Conservation (phyloP, 192 early-diverging fungal genomes). For the Borealophlyctis nickersoniae region DNA sequence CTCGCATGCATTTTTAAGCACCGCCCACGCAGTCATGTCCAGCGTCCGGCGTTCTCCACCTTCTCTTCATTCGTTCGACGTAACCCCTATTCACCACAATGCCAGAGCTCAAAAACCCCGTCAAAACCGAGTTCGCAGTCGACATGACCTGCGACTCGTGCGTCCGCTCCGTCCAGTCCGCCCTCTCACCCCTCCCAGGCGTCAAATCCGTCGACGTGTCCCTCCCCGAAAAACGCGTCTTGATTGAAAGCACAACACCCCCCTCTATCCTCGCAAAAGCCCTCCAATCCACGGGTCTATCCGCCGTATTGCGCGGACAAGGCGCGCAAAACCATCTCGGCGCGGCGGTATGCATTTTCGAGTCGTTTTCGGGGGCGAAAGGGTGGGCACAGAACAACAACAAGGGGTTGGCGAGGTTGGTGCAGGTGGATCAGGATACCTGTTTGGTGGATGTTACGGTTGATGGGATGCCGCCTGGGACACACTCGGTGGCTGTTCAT, state of each 20-base stretch:
- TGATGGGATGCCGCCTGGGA: conserved; percentile 29
- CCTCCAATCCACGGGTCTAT: conserved; percentile 70
- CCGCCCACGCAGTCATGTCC: too few species aligned
- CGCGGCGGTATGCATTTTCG: conserved; percentile 90
- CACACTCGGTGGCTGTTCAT: conserved; percentile 60
- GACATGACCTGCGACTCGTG: conserved; percentile 84
- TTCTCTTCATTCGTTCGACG: too few species aligned
- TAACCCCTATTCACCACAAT: too few species aligned
- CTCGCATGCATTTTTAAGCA: too few species aligned
- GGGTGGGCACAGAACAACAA: conserved; percentile 44
- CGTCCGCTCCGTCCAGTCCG: conserved; percentile 61
- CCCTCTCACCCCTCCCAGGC: conserved; percentile 46
- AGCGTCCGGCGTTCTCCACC: too few species aligned
- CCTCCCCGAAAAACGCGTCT: conserved; percentile 67
- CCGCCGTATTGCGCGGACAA: conserved; percentile 75
- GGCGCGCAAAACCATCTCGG: conserved; percentile 58
- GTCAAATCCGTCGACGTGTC: conserved; percentile 64
- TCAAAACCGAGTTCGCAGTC: conserved; percentile 69
- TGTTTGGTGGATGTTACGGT: conserved; percentile 83
- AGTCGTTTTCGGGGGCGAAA: conserved; percentile 40
- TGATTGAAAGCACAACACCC: conserved; percentile 69
- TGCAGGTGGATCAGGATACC: conserved; percentile 66
- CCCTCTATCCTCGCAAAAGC: conserved; percentile 62
- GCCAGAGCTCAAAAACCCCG: conserved; percentile 21
- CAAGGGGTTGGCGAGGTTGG: conserved; percentile 74